A percentile compares a stretch with the other conserved stretches of the same genome.
Evolutionary conservation across 192 early-diverging fungal genomes (phyloP).

Genomic region (Diversispora eburnea): DNA sequence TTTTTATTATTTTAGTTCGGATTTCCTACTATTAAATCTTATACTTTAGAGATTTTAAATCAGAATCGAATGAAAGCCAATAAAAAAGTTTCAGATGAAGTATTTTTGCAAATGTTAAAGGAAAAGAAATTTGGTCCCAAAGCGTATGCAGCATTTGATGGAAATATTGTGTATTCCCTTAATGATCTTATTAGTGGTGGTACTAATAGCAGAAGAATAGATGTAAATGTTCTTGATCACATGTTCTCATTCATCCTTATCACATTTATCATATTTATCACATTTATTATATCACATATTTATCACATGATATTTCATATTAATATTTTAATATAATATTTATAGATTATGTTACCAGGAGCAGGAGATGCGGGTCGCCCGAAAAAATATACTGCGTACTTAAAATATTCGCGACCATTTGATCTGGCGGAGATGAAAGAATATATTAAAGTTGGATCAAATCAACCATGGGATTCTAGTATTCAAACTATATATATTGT

Average conservation of each 20-base stretch:
- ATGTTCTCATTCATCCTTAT: neutral
- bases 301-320: too few relatives aligned
- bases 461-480: neutral
- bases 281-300: neutral
- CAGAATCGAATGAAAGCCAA: neutral
- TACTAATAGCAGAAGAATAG: neutral
- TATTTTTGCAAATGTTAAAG: neutral
- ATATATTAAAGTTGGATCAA: neutral
- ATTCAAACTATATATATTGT: neutral
- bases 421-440: neutral
- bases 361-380: neutral
- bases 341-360: neutral
- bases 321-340: too few relatives aligned
- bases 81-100: neutral
- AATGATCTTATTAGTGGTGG: neutral
- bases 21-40: neutral
- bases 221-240: neutral
- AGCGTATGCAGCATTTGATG: neutral
- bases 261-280: neutral
- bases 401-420: neutral
- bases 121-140: neutral
- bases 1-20: constrained; percentile 5
- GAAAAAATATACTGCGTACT: neutral
- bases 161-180: constrained; percentile 4
- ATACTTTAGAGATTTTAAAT: constrained; percentile 7